Conservation (phyloP, 2,329 filamentous ascomycete species). For the Hirsutella thompsonii region DNA sequence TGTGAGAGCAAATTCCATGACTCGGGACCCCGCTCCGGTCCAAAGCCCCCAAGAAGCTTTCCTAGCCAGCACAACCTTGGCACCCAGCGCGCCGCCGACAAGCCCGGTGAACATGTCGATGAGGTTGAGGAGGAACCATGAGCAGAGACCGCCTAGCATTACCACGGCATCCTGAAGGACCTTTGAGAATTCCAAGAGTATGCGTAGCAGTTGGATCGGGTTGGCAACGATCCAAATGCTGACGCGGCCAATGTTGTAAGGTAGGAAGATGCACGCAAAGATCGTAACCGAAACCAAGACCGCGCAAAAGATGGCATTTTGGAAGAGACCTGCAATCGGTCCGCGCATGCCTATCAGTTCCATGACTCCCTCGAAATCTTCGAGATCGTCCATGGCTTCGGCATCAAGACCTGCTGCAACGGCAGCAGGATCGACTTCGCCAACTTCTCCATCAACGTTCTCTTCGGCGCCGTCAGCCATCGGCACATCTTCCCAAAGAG, state of each 20-base stretch:
- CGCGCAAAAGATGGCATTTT: conserved; percentile 90
- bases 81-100: conserved; percentile 16
- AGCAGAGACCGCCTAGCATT: conserved; percentile 46
- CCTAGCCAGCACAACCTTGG: conserved; percentile 17
- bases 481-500: conserved; percentile 22
- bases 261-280: conserved; percentile 73
- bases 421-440: conserved; percentile 24
- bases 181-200: conserved; percentile 63
- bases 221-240: conserved; percentile 69
- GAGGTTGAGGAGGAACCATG: conserved; percentile 26
- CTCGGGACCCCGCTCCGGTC: conserved; percentile 29
- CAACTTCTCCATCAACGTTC: conserved; percentile 27
- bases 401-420: conserved; percentile 57
- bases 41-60: conserved; percentile 29
- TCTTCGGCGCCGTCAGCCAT: conserved; percentile 20
- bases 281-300: conserved; percentile 82
- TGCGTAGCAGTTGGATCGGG: conserved; percentile 61
- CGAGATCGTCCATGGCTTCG: conserved; percentile 69
- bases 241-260: conserved; percentile 83
- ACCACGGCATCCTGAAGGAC: conserved; percentile 64
- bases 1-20: conserved; percentile 35
- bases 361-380: conserved; percentile 92
- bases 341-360: conserved; percentile 95
- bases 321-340: conserved; percentile 75
- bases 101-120: conserved; percentile 23